A percentile compares a stretch with the other conserved stretches of the same genome.
These are phyloP conservation scores for Geosmithia flava DNA, from an alignment of 2,329 filamentous ascomycete species.

Conservation along the genomic window DNA sequence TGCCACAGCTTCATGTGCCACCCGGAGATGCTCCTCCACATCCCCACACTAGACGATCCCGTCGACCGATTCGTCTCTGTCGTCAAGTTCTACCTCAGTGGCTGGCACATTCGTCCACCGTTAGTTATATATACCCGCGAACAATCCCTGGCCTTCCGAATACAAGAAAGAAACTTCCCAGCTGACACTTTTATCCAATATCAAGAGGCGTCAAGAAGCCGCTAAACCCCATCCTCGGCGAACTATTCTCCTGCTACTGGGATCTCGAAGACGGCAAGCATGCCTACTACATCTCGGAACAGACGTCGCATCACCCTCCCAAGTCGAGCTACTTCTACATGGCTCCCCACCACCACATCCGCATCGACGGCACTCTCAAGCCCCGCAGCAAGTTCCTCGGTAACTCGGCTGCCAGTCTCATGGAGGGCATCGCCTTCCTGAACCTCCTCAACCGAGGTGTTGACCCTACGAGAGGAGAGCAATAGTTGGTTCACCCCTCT, in stretches of 20 bases:
- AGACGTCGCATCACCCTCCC: slow-evolving; percentile 94
- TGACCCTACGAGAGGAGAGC: slow-evolving; percentile 55
- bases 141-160: neutral
- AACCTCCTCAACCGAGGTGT: slow-evolving; percentile 67
- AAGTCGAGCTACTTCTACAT: slow-evolving; percentile 99
- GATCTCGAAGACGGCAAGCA: slow-evolving; percentile 72
- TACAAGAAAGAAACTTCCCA: no score
- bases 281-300: slow-evolving; percentile 93
- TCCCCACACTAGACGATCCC: slow-evolving; percentile 80
- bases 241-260: slow-evolving; percentile 94
- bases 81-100: slow-evolving; percentile 95
- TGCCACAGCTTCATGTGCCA: slow-evolving; percentile 89
- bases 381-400: slow-evolving; percentile 90
- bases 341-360: slow-evolving; percentile 84
- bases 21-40: slow-evolving; percentile 84
- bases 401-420: slow-evolving; percentile 94
- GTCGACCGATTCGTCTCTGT: slow-evolving; percentile 84
- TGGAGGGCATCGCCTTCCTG: slow-evolving; percentile 91
- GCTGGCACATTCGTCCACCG: slow-evolving; percentile 98
- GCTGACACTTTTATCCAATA: neutral
- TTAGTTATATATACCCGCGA: slow-evolving; percentile 34
- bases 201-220: slow-evolving; percentile 92
- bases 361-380: slow-evolving; percentile 91
- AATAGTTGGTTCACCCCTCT: slow-evolving; percentile 56
- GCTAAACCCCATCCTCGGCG: slow-evolving; percentile 89